Percentiles rank a stretch among this genome's conserved stretches.
These are phyloP conservation scores for Plantago major DNA, from an alignment of 257 asterid species.

Conservation along the genomic window DNA sequence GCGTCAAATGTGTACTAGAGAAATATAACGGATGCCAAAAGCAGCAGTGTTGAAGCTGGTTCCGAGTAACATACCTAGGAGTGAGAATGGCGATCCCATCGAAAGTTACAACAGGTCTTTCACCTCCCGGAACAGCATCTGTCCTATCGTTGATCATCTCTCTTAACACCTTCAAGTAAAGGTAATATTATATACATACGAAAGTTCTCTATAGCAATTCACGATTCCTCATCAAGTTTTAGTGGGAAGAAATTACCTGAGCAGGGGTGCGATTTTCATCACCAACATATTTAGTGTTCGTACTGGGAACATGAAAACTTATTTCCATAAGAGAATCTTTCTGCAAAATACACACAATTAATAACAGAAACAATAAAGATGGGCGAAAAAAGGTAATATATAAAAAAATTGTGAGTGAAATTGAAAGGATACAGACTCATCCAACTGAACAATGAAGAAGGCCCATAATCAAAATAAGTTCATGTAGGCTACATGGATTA, in stretches of 20 bases:
- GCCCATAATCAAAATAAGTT: no score
- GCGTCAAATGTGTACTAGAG: slow-evolving; percentile 22
- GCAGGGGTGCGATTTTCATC: slow-evolving; percentile 89
- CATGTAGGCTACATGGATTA: no score
- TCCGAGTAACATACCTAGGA: slow-evolving; percentile 54
- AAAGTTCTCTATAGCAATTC: background rate
- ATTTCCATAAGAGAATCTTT: slow-evolving; percentile 98
- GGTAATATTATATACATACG: slow-evolving; percentile 12
- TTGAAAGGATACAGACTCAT: no score
- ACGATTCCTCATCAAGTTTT: slow-evolving; percentile 12
- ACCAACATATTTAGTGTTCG: slow-evolving; percentile 90
- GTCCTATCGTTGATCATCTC: slow-evolving; percentile 90
- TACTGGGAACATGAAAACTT: slow-evolving; percentile 88
- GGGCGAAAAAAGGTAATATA: background rate
- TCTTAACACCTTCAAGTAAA: slow-evolving; percentile 58
- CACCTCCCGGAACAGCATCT: slow-evolving; percentile 95
- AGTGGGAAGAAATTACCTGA: slow-evolving; percentile 43
- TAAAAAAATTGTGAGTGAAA: background rate
- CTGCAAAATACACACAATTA: slow-evolving; percentile 34
- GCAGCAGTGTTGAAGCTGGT: background rate
- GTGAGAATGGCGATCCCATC: slow-evolving; percentile 92
- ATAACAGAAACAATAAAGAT: background rate
- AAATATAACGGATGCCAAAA: slow-evolving; percentile 7
- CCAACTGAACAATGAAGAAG: no score
- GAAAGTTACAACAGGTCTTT: slow-evolving; percentile 85